A percentile compares a stretch with the other conserved stretches of the same genome.
Evolutionary conservation across 2,329 filamentous ascomycete genomes (phyloP).

Genomic region (Byssoonygena ceratinophila): DNA sequence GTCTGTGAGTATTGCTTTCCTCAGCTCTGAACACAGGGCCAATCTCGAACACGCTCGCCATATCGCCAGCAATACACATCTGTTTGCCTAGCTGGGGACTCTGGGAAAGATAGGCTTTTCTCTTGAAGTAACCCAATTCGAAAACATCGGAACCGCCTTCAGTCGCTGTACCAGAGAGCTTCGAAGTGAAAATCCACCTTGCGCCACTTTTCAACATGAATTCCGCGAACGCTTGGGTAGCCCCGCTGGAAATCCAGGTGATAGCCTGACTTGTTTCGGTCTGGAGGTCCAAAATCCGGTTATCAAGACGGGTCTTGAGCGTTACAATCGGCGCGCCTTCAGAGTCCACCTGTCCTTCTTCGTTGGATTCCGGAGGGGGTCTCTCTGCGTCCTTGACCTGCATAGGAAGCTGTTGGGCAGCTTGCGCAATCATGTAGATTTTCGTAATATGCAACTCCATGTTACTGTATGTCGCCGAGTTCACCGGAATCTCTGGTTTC

Average conservation of each 20-base stretch:
- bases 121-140: constrained; percentile 76
- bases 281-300: constrained; percentile 84
- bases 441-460: constrained; percentile 83
- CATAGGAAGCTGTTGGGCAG: constrained; percentile 51
- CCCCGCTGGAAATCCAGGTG: constrained; percentile 58
- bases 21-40: constrained; percentile 58
- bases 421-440: constrained; percentile 64
- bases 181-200: constrained; percentile 77
- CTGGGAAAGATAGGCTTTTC: constrained; percentile 59
- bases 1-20: constrained; percentile 57
- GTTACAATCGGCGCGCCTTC: constrained; percentile 58
- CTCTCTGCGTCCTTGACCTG: constrained; percentile 46
- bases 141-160: constrained; percentile 94
- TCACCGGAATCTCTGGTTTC: constrained; percentile 75
- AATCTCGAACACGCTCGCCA: constrained; percentile 54
- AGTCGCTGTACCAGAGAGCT: constrained; percentile 77
- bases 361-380: constrained; percentile 35
- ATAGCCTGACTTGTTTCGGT: constrained; percentile 85
- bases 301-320: constrained; percentile 77
- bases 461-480: constrained; percentile 68
- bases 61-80: constrained; percentile 55
- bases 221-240: constrained; percentile 61
- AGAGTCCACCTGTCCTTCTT: constrained; percentile 43
- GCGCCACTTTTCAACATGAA: constrained; percentile 69
- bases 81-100: constrained; percentile 59